A percentile compares a stretch with the other conserved stretches of the same genome.
Conservation (phyloP, 345 rosid genomes). For the Eucalyptus victrix region DNA sequence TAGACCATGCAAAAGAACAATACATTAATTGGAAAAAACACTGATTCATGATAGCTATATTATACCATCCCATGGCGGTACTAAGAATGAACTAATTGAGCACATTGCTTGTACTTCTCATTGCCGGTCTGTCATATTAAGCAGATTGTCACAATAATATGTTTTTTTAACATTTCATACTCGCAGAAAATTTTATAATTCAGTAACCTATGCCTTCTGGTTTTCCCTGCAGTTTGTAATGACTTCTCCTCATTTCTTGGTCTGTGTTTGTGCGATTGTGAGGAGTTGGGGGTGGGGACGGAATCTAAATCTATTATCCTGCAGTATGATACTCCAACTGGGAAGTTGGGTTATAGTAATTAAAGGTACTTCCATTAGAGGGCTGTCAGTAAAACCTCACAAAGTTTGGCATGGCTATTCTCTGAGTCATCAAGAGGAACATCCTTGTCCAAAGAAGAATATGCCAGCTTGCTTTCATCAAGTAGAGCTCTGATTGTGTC, state of each 20-base stretch:
- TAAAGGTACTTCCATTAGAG: background rate
- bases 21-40: background rate
- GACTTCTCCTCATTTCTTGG: background rate
- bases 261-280: background rate
- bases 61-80: background rate
- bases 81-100: background rate
- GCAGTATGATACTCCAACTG: background rate
- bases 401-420: background rate
- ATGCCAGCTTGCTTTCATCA: constrained; percentile 14
- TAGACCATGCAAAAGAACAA: background rate
- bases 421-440: constrained; percentile 16
- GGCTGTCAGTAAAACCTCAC: background rate
- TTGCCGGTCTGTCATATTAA: background rate
- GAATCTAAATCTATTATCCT: background rate
- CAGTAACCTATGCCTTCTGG: background rate
- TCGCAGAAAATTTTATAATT: background rate
- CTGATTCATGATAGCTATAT: background rate
- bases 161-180: background rate
- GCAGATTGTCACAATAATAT: background rate
- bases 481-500: constrained; percentile 14
- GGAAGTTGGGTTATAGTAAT: background rate
- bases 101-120: background rate
- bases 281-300: background rate
- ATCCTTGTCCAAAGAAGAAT: constrained; percentile 21
- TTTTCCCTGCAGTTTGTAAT: background rate